Percentiles rank a stretch among this genome's conserved stretches.
Conservation (phyloP, 2,329 filamentous ascomycete genomes). For the Cytospora schulzeri region DNA sequence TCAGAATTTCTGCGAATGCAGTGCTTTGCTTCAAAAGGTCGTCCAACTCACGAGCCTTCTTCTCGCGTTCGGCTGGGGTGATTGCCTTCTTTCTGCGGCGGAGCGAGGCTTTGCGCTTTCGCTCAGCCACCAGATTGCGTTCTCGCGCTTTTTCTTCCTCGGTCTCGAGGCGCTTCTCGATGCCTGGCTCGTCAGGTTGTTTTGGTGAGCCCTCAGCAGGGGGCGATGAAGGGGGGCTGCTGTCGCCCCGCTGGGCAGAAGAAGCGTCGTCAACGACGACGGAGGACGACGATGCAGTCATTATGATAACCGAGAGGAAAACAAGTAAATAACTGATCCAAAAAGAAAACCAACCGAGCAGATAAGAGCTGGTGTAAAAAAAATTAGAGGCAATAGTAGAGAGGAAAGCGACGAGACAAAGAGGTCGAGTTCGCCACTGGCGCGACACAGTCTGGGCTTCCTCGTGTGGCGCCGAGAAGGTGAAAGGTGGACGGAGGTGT, state of each 20-base stretch:
- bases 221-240: conserved; percentile 44
- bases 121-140: conserved; percentile 52
- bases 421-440: conserved; percentile 8
- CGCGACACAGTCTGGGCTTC: neutral
- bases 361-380: neutral
- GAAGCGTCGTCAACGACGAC: neutral
- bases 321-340: too few species aligned
- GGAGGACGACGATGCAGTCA: conserved; percentile 20
- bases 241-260: conserved; percentile 23
- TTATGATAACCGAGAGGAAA: neutral
- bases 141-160: conserved; percentile 50
- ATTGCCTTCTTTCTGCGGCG: conserved; percentile 53
- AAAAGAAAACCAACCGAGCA: too few species aligned
- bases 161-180: conserved; percentile 34
- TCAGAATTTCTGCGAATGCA: conserved; percentile 64
- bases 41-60: conserved; percentile 61
- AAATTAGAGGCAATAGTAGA: neutral
- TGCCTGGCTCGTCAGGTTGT: conserved; percentile 32
- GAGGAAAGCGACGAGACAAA: neutral
- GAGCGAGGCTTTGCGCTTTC: conserved; percentile 43
- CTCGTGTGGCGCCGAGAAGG: neutral
- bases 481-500: neutral
- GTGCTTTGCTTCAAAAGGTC: conserved; percentile 61
- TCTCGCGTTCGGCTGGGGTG: conserved; percentile 56
- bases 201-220: conserved; percentile 33